Base-by-base conservation (phyloP, 2,329 filamentous ascomycete species). In the Alternaria brassicae region DNA sequence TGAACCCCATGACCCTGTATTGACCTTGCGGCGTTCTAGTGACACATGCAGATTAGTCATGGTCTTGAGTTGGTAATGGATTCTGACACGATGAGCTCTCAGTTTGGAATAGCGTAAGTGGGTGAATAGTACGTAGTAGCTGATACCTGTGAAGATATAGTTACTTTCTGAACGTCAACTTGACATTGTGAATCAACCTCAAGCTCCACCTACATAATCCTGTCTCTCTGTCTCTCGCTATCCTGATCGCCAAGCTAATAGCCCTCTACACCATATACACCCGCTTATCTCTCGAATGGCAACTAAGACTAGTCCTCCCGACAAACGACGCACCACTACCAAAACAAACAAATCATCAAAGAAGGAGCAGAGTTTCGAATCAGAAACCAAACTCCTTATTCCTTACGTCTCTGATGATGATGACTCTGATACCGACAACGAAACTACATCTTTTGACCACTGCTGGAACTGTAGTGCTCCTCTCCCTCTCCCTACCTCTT, bases 401-500 rank as follows among this genome's bases (percentile, higher is more conserved):
- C 32, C 41, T 6, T 48, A 39, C 12, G 27, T 53, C 23, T 32
- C 49, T 3, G 27, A 41, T 7, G 36, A 27, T 3, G 21, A 28
- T 0, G 52, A 51, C 2, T 17, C 36, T 2, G 10, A 37, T 13
- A 13, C 4, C 27, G 30, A 56, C 13, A 13, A 12, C 28, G 10
- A 40, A 1, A 12, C 32, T 32, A 10, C 21, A 12, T 3, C 34
- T 12, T 41, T 50, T 6, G 23, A 50, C 7, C 40, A 58, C 23
- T 63, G 60, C 37, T 63, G 57, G 60, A 27, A 51, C 23, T 63
- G 60, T 51, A 28, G 27, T 17, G n/a, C 39, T 23, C 9, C 57
- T 6, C 19, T 63, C 19, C 37, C 13, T 25, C 28, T 49, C 1
- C 34, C 53, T 6, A n/a, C 27, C 12, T 13, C 19, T 0, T 17